Evolutionary conservation across 345 rosid genomes (phyloP).

Genomic region (Arabidopsis thaliana): TAIR10.1 NC_003076.8:7242501-7243000

Average conservation of each 20-base stretch:
- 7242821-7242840: conserved; percentile 5
- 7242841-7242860: conserved; percentile 25
- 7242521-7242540: conserved; percentile 52
- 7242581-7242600: conserved; percentile 53
- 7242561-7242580: conserved; percentile 50
- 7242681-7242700: conserved; percentile 46
- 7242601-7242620: conserved; percentile 40
- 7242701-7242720: conserved; percentile 17
- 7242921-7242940: conserved; percentile 18
- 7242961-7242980: conserved; percentile 26
- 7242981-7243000: conserved; percentile 17
- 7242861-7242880: conserved; percentile 27
- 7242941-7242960: background rate
- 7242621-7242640: conserved; percentile 42
- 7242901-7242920: conserved; percentile 13
- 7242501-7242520: conserved; percentile 56
- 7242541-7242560: conserved; percentile 49
- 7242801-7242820: conserved; percentile 41
- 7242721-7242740: conserved; percentile 36
- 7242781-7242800: conserved; percentile 18
- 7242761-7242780: conserved; percentile 43
- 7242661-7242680: conserved; percentile 56
- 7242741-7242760: conserved; percentile 37
- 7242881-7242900: accelerated
- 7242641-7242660: conserved; percentile 42